A percentile compares a stretch with the other conserved stretches of the same genome.
Evolutionary conservation across 2,329 filamentous ascomycete genomes (phyloP).

Genomic region (Cercospora sp.): DNA sequence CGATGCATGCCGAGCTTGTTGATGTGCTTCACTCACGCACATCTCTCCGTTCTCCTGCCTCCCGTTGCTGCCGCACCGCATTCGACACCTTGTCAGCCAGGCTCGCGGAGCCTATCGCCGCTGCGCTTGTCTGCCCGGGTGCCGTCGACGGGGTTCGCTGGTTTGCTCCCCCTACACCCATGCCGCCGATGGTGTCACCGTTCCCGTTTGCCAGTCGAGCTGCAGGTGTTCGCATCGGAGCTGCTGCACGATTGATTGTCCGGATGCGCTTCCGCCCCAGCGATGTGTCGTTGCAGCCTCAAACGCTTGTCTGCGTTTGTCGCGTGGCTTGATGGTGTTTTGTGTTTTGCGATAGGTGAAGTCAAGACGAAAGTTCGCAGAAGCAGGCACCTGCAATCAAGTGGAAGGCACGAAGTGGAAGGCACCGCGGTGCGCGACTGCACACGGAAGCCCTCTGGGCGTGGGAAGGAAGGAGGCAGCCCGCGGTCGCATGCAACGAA

Average conservation of each 20-base stretch:
- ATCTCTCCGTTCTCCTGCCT: not conserved
- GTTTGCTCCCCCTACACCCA: conserved; percentile 11
- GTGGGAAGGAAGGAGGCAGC: not conserved
- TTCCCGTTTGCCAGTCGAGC: conserved; percentile 14
- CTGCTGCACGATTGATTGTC: conserved; percentile 14
- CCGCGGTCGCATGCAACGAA: not conserved
- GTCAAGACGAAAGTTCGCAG: not conserved
- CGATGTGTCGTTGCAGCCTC: not conserved
- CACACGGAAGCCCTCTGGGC: not conserved
- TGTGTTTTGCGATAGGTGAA: not conserved
- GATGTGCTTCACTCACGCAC: not conserved
- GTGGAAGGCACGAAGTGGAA: not conserved
- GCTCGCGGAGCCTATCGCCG: conserved; percentile 3
- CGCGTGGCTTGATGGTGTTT: not conserved
- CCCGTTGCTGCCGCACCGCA: not conserved
- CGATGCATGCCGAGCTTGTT: not conserved
- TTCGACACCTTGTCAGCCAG: not conserved
- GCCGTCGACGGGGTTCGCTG: conserved; percentile 8
- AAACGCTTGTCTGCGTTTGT: not conserved
- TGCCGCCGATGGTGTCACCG: conserved; percentile 13
- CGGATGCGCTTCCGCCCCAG: conserved; percentile 6
- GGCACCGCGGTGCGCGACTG: not conserved
- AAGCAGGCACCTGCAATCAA: not conserved
- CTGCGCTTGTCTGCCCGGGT: not conserved
- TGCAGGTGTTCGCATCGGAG: conserved; percentile 11